phyloP scores from a whole-genome alignment of 2,329 filamentous ascomycete species.

The Raffaelea ambrosiae region DNA sequence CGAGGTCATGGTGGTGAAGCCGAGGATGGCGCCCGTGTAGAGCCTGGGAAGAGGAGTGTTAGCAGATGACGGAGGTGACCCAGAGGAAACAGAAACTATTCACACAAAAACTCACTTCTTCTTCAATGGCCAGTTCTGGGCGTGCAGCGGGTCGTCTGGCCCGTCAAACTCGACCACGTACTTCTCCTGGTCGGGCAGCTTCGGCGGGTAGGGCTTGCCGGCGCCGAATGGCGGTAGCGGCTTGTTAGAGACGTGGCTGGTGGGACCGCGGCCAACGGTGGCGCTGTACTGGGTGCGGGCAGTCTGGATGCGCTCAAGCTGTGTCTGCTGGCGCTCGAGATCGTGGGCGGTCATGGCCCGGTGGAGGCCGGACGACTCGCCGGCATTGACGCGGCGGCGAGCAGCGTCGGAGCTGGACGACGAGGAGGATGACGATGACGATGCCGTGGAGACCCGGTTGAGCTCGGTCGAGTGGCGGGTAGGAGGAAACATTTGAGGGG shows the following conservation, averaged over 20 bases:
- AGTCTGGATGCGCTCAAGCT: constrained; percentile 63
- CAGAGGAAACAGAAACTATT: constrained; percentile 4
- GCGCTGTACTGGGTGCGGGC: constrained; percentile 60
- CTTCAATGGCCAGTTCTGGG: constrained; percentile 74
- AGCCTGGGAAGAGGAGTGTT: constrained; percentile 29
- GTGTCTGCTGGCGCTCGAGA: constrained; percentile 61
- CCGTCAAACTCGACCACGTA: constrained; percentile 80
- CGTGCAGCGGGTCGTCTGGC: constrained; percentile 72
- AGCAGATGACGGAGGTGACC: too few relatives aligned
- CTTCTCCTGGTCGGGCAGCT: constrained; percentile 60
- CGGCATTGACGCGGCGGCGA: background rate
- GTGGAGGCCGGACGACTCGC: constrained; percentile 39
- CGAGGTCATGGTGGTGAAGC: constrained; percentile 62
- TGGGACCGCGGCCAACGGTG: constrained; percentile 55
- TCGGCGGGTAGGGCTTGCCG: constrained; percentile 67
- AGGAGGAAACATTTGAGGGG: constrained; percentile 25
- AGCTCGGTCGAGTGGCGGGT: constrained; percentile 34
- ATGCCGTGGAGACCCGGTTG: constrained; percentile 48
- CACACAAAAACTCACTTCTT: constrained; percentile 54
- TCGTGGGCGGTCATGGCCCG: constrained; percentile 57
- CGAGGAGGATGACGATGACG: constrained; percentile 42
- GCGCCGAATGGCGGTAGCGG: constrained; percentile 62
- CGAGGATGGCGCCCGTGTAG: constrained; percentile 57
- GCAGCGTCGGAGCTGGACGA: constrained; percentile 29
- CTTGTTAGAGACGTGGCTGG: constrained; percentile 36